Base-by-base conservation (phyloP, 2,329 filamentous ascomycete genomes). In the Phaeoacremonium minimum region DNA sequence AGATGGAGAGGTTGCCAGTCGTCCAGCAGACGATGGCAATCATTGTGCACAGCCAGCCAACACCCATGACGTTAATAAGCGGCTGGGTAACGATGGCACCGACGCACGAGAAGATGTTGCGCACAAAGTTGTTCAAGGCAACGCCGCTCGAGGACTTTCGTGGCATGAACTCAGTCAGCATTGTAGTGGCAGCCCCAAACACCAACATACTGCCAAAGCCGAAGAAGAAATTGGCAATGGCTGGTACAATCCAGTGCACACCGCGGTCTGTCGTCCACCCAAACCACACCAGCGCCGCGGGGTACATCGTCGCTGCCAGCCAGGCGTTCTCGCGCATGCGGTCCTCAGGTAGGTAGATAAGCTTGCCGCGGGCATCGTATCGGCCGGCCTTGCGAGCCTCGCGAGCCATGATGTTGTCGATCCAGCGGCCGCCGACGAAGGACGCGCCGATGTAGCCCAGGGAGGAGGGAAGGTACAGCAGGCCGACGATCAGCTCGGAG, bases 151-250 rank as follows among this genome's bases (percentile, higher is more conserved):
- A 85, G 33, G 81, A 83, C 44, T 74, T 71, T 29, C 77, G 72
- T 12, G 85, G 85, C 70, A 91, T 83, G 52, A 91, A 89, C 53
- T 93, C 87, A 0, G 87, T 91, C 46, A 93, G 66, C 84, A 93
- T 89, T 0, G 87, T 93, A 0, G 85, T 89, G 1, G 77, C 71
- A 47, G 79, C 73, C 33, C 77, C 74, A 60, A 87, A 89, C 18
- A 89, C 80, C 4, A 93, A 69, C 87, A 94, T 93, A 19, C 75
- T 83, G 3, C 83, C 82, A 4, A 85, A 48, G 13, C 87, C 87
- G 49, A 91, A 93, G 54, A 83, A 75, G 56, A 87, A 85, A 29
- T 82, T 80, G 16, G 80, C 79, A 28, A 85, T 67, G 46, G 75
- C 69, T 38, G 78, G 62, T 2, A 80, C 80, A 6, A 44, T 15